phyloP scores from a whole-genome alignment of 108 stramenopile species.

The Fistulifera solaris region DNA sequence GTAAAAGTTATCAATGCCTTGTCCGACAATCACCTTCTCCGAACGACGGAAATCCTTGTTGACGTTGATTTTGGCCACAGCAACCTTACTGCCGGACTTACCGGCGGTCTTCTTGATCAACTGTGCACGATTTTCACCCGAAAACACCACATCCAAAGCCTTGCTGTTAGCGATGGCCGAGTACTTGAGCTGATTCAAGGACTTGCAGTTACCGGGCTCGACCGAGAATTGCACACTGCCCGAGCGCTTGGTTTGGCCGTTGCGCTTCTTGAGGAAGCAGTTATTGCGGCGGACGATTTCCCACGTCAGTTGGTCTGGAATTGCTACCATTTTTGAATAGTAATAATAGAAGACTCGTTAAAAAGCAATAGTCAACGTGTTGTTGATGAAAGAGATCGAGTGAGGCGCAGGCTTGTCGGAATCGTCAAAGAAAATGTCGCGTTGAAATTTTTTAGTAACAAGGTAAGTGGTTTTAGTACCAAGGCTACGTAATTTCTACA shows the following conservation, averaged over 20 bases:
- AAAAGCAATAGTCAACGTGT: no score
- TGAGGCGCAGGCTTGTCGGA: no score
- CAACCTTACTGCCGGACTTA: constrained; percentile 59
- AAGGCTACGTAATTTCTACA: no score
- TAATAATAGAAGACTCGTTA: no score
- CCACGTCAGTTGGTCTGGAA: constrained; percentile 86
- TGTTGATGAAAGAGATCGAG: no score
- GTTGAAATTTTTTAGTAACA: no score
- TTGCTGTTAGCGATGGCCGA: constrained; percentile 89
- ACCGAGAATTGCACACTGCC: constrained; percentile 72
- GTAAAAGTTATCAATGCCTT: constrained; percentile 78
- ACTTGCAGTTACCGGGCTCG: constrained; percentile 86
- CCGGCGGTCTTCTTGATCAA: constrained; percentile 76
- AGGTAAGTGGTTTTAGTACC: no score
- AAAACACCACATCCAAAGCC: constrained; percentile 60
- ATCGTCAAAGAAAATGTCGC: no score
- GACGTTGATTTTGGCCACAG: constrained; percentile 56
- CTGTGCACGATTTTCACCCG: constrained; percentile 59
- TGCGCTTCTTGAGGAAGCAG: constrained; percentile 87
- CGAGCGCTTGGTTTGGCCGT: constrained; percentile 83
- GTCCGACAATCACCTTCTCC: constrained; percentile 59
- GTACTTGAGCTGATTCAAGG: constrained; percentile 85
- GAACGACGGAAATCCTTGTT: constrained; percentile 86
- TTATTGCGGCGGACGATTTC: constrained; percentile 79
- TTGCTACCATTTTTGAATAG: constrained; percentile 61